Conservation (phyloP, 2,329 filamentous ascomycete genomes). For the Gremmenia infestans region DNA sequence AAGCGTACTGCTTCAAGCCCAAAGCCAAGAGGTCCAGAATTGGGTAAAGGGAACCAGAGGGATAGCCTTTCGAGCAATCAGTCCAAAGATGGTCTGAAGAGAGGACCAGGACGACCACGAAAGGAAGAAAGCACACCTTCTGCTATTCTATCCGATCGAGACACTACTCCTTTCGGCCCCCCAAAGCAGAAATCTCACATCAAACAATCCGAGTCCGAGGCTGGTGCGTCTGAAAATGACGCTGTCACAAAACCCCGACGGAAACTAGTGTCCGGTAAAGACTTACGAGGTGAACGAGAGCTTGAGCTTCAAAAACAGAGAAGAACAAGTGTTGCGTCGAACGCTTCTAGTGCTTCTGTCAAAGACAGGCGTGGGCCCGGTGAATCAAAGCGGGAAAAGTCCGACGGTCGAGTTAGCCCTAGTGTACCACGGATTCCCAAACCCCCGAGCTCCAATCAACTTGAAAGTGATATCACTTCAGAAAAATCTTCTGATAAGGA, state of each 20-base stretch:
- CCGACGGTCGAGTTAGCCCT: conserved; percentile 35
- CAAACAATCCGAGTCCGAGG: conserved; percentile 52
- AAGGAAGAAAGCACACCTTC: conserved; percentile 40
- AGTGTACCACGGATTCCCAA: conserved; percentile 19
- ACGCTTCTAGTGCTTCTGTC: conserved; percentile 43
- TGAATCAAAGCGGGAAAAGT: conserved; percentile 45
- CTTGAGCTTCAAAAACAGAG: conserved; percentile 40
- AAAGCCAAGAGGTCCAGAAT: conserved; percentile 20
- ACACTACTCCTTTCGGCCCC: conserved; percentile 28
- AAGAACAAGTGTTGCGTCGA: conserved; percentile 54
- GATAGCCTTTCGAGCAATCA: conserved; percentile 17
- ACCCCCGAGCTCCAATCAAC: conserved; percentile 6
- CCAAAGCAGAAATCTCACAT: conserved; percentile 45
- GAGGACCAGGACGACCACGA: conserved; percentile 47
- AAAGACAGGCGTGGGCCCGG: conserved; percentile 44
- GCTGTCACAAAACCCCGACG: conserved; percentile 50
- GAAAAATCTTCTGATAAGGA: conserved; percentile 33
- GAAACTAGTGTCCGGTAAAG: conserved; percentile 59
- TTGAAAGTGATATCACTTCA: conserved; percentile 21
- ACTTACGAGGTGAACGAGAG: conserved; percentile 53
- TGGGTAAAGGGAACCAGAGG: conserved; percentile 13
- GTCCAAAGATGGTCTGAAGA: conserved; percentile 28
- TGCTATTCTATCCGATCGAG: conserved; percentile 21
- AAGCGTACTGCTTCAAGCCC: conserved; percentile 24
- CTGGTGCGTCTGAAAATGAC: conserved; percentile 44